Base-by-base conservation (phyloP, 148 eudicot species). In the Vaccinium vitisidaea region DNA sequence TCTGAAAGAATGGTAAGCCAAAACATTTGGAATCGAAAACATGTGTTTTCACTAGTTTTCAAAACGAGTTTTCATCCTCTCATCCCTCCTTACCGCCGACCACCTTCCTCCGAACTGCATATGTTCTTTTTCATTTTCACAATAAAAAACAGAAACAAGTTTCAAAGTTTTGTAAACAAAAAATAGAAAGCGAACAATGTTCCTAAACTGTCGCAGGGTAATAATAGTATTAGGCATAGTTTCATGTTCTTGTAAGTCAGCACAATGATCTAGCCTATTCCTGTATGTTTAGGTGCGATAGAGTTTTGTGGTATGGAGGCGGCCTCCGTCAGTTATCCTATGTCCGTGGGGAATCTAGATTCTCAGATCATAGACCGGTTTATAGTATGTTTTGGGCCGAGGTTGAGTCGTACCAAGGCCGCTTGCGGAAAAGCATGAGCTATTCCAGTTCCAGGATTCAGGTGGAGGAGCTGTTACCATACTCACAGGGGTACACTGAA, bases 361-460 rank as follows among this genome's bases (percentile, higher is more conserved):
- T 95, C 87, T 95, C 98, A 0, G 98, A 93, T 88, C 98, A 95
- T 82, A 90, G 98, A 84, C 98, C 98, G 0, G 98, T 95, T 58
- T 95, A 88, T 85, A 83, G 98, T 74, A 87, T 95, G 82, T 95
- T 95, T 81, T 93, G 97, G 97, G 95, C 98, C 4, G 98, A 95
- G 87, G 95, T 93, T 58, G 98, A 95, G 82, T 93, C 97, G 19
- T 88, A 90, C 83, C 98, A 94, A 46, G 93, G 88, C 49, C 86
- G 92, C 30, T 84, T 93, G 55, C 92, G 94, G 82, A 92, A 88
- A 92, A 93, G 92, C 88, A 88, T 87, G 92, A 95, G 98, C 48
- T 90, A 86, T 84, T 91, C 98, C 27, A 92, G 90, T 86, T 92
- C 98, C 2, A 92, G 92, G 77, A 85, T 93, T 70, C 94, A 90